phyloP scores from a whole-genome alignment of 164 flowering plant genomes.

The Vitis amurensis region DNA sequence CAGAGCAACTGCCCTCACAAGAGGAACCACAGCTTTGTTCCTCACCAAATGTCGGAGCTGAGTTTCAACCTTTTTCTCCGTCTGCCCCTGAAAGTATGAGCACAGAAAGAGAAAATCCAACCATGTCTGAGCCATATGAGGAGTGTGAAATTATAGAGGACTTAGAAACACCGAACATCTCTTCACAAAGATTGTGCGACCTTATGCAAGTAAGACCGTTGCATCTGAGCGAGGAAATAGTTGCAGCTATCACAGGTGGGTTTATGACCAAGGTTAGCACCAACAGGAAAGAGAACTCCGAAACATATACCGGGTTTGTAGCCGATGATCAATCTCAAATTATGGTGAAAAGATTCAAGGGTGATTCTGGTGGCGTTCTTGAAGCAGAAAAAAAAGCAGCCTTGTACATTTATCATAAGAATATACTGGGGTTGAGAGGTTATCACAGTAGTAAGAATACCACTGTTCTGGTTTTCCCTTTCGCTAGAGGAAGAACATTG shows the following conservation, averaged over 20 bases:
- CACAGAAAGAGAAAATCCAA: constrained; percentile 7
- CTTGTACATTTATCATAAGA: constrained; percentile 27
- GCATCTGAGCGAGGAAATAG: constrained; percentile 24
- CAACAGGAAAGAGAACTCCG: constrained; percentile 4
- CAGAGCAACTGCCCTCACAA: background rate
- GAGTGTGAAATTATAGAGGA: background rate
- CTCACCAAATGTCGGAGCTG: background rate
- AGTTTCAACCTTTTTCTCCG: background rate
- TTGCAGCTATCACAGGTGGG: constrained; percentile 16
- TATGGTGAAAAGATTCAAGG: constrained; percentile 24
- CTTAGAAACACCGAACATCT: background rate
- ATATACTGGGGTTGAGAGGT: constrained; percentile 23
- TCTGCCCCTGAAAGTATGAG: background rate
- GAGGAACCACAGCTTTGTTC: constrained; percentile 1
- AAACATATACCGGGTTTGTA: constrained; percentile 21
- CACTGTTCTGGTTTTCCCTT: constrained; percentile 27
- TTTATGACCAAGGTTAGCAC: constrained; percentile 1
- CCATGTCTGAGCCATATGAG: background rate
- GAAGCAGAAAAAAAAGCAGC: constrained; percentile 42
- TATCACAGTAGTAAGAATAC: constrained; percentile 26
- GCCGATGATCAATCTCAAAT: background rate
- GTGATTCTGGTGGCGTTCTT: constrained; percentile 12
- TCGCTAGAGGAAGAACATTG: constrained; percentile 17
- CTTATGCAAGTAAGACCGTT: constrained; percentile 14
- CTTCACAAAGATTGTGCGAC: background rate